These are phyloP conservation scores for Tolypocladium ovalisporum DNA, from an alignment of 2,329 filamentous ascomycete genomes.

Conservation along the genomic window DNA sequence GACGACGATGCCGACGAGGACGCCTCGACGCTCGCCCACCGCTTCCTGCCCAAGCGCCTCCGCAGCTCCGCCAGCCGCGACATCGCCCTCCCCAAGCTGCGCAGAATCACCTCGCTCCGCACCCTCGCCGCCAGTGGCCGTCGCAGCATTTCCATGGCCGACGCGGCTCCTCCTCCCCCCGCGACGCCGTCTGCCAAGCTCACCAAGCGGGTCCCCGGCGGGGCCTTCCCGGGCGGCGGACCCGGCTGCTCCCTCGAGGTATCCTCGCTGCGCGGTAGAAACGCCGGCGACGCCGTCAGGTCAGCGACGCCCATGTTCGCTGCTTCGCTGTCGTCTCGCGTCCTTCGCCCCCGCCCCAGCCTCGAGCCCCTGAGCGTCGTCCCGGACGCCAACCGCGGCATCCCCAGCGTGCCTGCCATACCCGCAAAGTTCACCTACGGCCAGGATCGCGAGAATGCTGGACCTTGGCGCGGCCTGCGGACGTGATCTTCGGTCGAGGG, in stretches of 20 bases:
- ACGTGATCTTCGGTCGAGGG: not conserved
- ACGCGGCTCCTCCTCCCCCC: not conserved
- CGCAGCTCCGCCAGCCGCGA: constrained; percentile 38
- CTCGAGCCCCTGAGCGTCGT: constrained; percentile 25
- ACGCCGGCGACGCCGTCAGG: not conserved
- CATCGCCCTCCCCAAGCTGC: constrained; percentile 23
- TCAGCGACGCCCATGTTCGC: not conserved
- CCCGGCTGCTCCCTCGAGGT: not conserved
- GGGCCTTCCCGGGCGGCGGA: not conserved
- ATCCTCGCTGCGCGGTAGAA: constrained; percentile 1
- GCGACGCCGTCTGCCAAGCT: constrained; percentile 11
- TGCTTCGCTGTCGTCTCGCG: not conserved
- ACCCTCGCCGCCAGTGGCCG: constrained; percentile 9
- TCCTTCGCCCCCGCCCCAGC: not conserved
- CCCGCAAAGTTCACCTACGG: constrained; percentile 29
- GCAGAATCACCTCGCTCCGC: constrained; percentile 15
- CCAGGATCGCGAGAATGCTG: constrained; percentile 22
- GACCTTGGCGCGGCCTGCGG: constrained; percentile 18
- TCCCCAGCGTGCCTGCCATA: constrained; percentile 32
- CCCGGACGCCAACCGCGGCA: constrained; percentile 34
- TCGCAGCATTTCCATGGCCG: constrained; percentile 16
- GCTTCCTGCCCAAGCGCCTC: constrained; percentile 29
- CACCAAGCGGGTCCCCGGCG: constrained; percentile 12
- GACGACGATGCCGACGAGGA: constrained; percentile 9
- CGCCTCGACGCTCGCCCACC: constrained; percentile 9